Percentiles rank a stretch among this genome's conserved stretches.
Conservation (phyloP, 2,329 filamentous ascomycete genomes). For the Raffaelea arxii region DNA sequence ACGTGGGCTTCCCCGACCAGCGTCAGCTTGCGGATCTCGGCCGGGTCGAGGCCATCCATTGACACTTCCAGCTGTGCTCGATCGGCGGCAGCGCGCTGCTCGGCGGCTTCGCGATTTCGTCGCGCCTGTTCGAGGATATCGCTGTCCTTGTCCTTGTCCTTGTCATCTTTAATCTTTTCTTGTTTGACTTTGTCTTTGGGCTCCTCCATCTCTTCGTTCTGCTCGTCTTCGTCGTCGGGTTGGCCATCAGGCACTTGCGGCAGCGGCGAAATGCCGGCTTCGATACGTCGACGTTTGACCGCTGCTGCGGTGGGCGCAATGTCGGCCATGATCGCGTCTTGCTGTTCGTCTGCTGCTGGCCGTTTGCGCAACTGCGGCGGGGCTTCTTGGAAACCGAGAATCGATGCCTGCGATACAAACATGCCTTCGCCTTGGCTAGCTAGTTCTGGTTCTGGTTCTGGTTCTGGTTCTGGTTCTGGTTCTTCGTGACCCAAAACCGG, state of each 20-base stretch:
- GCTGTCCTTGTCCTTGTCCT: slow-evolving; percentile 27
- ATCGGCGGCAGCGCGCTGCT: slow-evolving; percentile 49
- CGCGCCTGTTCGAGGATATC: slow-evolving; percentile 61
- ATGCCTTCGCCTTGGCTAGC: too few species aligned
- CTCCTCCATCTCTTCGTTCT: slow-evolving; percentile 5
- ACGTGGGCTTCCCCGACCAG: slow-evolving; percentile 71
- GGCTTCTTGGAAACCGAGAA: slow-evolving; percentile 2
- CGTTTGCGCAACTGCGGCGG: not conserved
- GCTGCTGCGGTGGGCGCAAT: slow-evolving; percentile 69
- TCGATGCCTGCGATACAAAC: slow-evolving; percentile 44
- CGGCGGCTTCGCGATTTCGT: slow-evolving; percentile 52
- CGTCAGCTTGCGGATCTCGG: slow-evolving; percentile 62
- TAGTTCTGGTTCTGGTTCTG: too few species aligned
- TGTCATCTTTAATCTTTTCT: slow-evolving; percentile 33
- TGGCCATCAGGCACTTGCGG: slow-evolving; percentile 18
- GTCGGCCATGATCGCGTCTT: slow-evolving; percentile 54
- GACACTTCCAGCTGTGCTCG: slow-evolving; percentile 40
- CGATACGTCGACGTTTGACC: slow-evolving; percentile 68
- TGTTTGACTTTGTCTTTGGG: slow-evolving; percentile 11
- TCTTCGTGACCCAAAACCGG: not conserved
- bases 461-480: slow-evolving; percentile 3
- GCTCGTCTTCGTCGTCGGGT: slow-evolving; percentile 13
- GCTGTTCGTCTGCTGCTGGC: slow-evolving; percentile 4
- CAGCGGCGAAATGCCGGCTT: slow-evolving; percentile 40
- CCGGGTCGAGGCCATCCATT: slow-evolving; percentile 58